Base-by-base conservation (phyloP, 305 asterid genomes). In the Fraxinus floribunda region DNA sequence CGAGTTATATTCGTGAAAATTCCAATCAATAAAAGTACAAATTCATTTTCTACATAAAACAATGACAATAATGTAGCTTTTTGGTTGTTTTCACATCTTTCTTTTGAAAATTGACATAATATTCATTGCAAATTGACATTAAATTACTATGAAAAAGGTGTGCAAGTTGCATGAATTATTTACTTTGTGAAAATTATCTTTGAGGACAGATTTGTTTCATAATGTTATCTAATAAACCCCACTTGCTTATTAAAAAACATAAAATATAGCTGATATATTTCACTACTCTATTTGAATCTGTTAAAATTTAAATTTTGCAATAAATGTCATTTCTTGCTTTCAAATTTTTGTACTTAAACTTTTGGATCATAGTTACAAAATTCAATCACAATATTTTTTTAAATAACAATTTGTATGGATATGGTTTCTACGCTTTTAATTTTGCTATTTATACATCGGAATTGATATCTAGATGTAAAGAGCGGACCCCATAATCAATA, bases 141-240 rank as follows among this genome's bases (percentile, higher is more conserved):
- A 77, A 82, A 49, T 71, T 3, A 16, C 74, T 7, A 76, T 49
- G 8, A 68, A 68, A 68, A 29, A 70, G 80, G 55, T 72, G 82
- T 29, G 72, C 83, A 83, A 79, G 39, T 83, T 83, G 86, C 86
- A 83, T 30, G 68, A 38, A 75, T 39, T 60, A 7, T 74, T 79
- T 74, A 32, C 72, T 44, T 66, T 5, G 29, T 46, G 68, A 81
- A 38, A 62, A 76, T 71, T 16, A 70, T 41, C 15, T 55, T 55
- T 52, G 52, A 39, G 20, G 34, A 20, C 15, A 7, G 24, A 24
- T 73, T 32, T 38, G 71, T 49, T 77, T 68, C 74, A 68, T 68
- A 26, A 29, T 26, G 16, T 66, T 66, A n/a, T 66, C 18, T 68
- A 24, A 68, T 68, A 15, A 26, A 29, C 73, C 73, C 73, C 36